Base-by-base conservation (phyloP, 352 stramenopile species). In the Phytophthora macrochlamydospora region DNA sequence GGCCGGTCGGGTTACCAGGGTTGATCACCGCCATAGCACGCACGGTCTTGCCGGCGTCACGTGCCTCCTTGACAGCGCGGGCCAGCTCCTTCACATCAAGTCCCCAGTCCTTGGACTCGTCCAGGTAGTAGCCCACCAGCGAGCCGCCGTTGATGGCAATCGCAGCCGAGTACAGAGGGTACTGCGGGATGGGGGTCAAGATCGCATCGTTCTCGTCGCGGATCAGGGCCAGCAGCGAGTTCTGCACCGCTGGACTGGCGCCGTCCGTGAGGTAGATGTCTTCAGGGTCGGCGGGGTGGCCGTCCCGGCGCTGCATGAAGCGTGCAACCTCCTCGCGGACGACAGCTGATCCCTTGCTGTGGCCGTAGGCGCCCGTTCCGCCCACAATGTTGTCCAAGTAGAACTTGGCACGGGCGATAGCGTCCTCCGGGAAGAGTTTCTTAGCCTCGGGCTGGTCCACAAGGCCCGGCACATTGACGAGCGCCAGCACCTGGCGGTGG, bases 21-120 rank as follows among this genome's bases (percentile, higher is more conserved):
- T 99, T 99, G 83, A 99, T 99, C 28, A 99, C 83, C n/a, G 98
- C 97, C 28, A 99, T 81, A 2, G 85, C 93, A 54, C 96, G 91
- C 35, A 98, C 90, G 12, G 89, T 95, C 70, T 98, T 97, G 48
- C 96, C 95, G 8, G 95, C 77, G 13, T 75, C 73, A 42, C 87
- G 86, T 11, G 95, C 97, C 58, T 98, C 81, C 8, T 91, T 69
- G 6, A 99, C 86, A 4, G 95, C 86, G 55, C 91, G 84, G 62
- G 94, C 79, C 31, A 99, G 77, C 74, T 99, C 96, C 37, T 87
- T 82, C 37, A 94, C 73, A 30, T 83, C 81, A 51, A 97, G 83
- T 33, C 74, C 83, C 98, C 98, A 99, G 45, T 82, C 86, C 1
- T 89, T 89, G 24, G 87, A 69, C 83, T 99, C 98, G 73, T 99